A percentile compares a stretch with the other conserved stretches of the same genome.
Conservation (phyloP, 2,329 filamentous ascomycete genomes). For the Arthrinium phaeospermum region DNA sequence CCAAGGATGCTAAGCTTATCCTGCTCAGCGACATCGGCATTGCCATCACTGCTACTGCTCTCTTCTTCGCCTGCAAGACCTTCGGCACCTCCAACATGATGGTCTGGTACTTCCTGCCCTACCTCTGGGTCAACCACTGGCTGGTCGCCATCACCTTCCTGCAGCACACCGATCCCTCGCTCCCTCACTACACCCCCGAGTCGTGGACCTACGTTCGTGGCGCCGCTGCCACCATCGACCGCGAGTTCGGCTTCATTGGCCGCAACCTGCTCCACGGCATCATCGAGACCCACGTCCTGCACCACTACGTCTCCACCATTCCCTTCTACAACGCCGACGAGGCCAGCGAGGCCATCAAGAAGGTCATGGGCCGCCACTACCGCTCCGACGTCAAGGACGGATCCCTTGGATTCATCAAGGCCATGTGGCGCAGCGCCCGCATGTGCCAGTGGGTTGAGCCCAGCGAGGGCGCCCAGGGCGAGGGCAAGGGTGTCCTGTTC, state of each 20-base stretch:
- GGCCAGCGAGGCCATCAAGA: constrained; percentile 91
- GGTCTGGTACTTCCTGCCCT: constrained; percentile 95
- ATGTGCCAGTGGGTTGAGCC: constrained; percentile 99
- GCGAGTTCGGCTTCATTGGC: constrained; percentile 95
- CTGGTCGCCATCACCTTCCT: constrained; percentile 97
- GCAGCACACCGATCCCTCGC: constrained; percentile 93
- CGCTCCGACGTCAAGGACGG: constrained; percentile 81
- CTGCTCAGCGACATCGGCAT: constrained; percentile 85
- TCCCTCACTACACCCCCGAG: constrained; percentile 87
- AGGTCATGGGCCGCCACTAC: constrained; percentile 95
- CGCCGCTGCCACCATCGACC: constrained; percentile 93
- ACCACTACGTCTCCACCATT: constrained; percentile 96
- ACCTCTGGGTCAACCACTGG: constrained; percentile 99
- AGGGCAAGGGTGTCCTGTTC: constrained; percentile 86
- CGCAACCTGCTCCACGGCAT: constrained; percentile 92
- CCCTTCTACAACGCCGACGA: constrained; percentile 97
- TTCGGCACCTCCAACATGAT: constrained; percentile 87
- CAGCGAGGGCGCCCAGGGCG: constrained; percentile 77
- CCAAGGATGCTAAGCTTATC: constrained; percentile 87
- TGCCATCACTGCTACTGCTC: constrained; percentile 62
- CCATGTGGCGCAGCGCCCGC: constrained; percentile 80
- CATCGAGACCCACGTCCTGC: constrained; percentile 95
- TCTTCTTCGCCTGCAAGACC: constrained; percentile 73
- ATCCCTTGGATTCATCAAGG: constrained; percentile 79
- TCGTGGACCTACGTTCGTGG: constrained; percentile 94